These are phyloP conservation scores for Camillea tinctor DNA, from an alignment of 2,329 filamentous ascomycete genomes.

Conservation along the genomic window DNA sequence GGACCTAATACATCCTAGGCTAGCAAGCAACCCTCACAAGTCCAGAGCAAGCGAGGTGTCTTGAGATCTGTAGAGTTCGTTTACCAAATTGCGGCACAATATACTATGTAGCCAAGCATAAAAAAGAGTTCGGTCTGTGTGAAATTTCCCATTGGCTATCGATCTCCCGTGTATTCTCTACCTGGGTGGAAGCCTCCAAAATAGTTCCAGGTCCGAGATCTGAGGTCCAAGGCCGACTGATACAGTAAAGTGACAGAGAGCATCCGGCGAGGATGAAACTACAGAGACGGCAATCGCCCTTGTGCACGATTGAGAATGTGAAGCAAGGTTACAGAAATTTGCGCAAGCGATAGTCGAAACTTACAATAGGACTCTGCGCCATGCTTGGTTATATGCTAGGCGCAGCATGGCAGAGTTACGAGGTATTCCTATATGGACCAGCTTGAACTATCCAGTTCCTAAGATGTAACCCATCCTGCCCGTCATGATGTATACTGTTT, in stretches of 20 bases:
- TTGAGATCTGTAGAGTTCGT: not conserved
- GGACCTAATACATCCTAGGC: no score
- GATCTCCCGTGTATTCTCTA: not conserved
- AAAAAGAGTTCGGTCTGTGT: not conserved
- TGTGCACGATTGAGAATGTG: not conserved
- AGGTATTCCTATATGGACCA: no score
- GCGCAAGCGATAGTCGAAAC: not conserved
- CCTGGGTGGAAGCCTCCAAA: not conserved
- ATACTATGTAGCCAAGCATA: not conserved
- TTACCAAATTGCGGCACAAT: not conserved
- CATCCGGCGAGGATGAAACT: slow-evolving; percentile 13
- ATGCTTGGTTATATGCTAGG: not conserved
- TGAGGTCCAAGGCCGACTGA: not conserved
- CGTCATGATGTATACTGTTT: no score
- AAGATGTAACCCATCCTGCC: no score
- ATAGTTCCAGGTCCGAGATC: not conserved
- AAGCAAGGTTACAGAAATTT: not conserved
- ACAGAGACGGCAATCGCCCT: not conserved
- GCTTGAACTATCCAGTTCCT: no score
- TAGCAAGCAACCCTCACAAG: no score
- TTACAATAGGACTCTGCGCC: not conserved
- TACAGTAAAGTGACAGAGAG: not conserved
- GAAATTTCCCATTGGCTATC: not conserved
- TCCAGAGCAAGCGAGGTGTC: no score
- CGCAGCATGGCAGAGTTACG: not conserved